Percentiles rank a stretch among this genome's conserved stretches.
Evolutionary conservation across 164 flowering plant genomes (phyloP).

Genomic region (Annona cherimola): DNA sequence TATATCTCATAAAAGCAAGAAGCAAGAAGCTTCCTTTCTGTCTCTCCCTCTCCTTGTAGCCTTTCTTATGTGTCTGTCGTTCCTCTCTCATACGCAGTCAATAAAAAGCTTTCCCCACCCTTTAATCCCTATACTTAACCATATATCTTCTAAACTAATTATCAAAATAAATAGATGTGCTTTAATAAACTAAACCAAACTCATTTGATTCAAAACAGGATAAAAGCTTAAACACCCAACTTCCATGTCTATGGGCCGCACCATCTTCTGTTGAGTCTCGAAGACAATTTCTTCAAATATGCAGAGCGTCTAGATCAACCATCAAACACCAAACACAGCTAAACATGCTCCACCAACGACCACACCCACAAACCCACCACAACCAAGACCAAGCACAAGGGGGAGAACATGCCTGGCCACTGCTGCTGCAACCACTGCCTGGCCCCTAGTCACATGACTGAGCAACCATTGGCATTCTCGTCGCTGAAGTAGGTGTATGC

Average conservation of each 20-base stretch:
- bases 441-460: slow-evolving; percentile 52
- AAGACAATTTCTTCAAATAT: background rate
- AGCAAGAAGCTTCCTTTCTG: background rate
- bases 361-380: background rate
- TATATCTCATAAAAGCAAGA: background rate
- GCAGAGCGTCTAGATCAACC: background rate
- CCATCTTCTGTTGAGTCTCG: background rate
- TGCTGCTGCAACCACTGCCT: background rate
- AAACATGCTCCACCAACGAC: background rate
- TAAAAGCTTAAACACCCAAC: background rate
- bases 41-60: background rate
- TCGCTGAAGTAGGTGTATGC: slow-evolving; percentile 65
- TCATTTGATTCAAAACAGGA: background rate
- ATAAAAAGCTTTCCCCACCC: background rate
- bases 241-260: background rate
- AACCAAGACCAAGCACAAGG: background rate
- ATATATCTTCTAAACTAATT: background rate
- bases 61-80: background rate
- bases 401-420: background rate
- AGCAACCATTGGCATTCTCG: slow-evolving; percentile 81
- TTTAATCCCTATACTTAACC: background rate
- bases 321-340: background rate
- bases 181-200: background rate
- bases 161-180: too few species aligned
- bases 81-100: too few species aligned